These are phyloP conservation scores for Eucalyptus tenuipes DNA, from an alignment of 345 rosid species.

Conservation along the genomic window DNA sequence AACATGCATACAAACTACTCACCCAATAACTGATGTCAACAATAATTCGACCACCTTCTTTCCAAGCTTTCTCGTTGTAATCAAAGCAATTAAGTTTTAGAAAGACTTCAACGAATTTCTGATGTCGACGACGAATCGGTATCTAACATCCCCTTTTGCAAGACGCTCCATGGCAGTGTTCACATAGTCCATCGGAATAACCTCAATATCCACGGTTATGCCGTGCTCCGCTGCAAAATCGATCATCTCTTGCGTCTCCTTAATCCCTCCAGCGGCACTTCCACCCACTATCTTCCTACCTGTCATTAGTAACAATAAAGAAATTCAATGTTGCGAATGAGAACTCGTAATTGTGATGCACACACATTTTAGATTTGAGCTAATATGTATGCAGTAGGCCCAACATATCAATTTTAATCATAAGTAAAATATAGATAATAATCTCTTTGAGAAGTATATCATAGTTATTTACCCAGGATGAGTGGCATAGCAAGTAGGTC, in stretches of 20 bases:
- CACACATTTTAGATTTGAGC: neutral
- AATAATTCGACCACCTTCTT: neutral
- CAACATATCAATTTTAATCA: neutral
- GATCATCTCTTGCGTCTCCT: slow-evolving; percentile 53
- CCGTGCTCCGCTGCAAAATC: slow-evolving; percentile 31
- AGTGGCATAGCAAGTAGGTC: slow-evolving; percentile 23
- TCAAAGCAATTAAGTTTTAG: neutral
- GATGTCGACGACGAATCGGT: slow-evolving; percentile 53
- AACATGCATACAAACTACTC: neutral
- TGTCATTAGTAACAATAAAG: neutral
- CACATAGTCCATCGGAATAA: slow-evolving; percentile 31
- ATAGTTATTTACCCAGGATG: slow-evolving; percentile 9
- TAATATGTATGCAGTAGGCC: neutral
- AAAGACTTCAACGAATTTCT: neutral
- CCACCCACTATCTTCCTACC: slow-evolving; percentile 43
- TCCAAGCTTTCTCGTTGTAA: neutral
- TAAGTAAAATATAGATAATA: neutral
- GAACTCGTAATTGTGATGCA: neutral
- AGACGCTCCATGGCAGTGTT: slow-evolving; percentile 44
- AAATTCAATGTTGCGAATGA: neutral
- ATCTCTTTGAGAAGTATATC: neutral
- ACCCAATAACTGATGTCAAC: neutral
- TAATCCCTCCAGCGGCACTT: slow-evolving; percentile 39
- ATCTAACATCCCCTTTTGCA: slow-evolving; percentile 33
- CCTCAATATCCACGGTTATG: slow-evolving; percentile 37